Evolutionary conservation across 1,139 yeast genomes (phyloP).

Genomic region (Saccharomyces hybrid): DNA sequence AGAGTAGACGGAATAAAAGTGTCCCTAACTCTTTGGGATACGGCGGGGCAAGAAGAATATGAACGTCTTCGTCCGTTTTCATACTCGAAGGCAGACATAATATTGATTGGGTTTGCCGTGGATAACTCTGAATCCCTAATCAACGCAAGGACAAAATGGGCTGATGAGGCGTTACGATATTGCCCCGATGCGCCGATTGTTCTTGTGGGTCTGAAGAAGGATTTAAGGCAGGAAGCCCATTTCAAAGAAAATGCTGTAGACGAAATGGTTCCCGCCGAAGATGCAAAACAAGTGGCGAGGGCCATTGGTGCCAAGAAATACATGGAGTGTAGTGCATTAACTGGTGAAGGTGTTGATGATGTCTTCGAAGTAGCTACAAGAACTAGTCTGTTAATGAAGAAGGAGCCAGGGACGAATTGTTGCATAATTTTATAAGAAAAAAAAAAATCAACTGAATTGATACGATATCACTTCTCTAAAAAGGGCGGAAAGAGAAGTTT

Average conservation of each 20-base stretch:
- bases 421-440: slow-evolving; percentile 32
- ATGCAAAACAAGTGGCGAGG: slow-evolving; percentile 53
- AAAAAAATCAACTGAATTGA: background rate
- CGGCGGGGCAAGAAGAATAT: slow-evolving; percentile 93
- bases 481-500: background rate
- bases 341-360: slow-evolving; percentile 78
- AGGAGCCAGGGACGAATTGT: slow-evolving; percentile 38
- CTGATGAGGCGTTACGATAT: slow-evolving; percentile 56
- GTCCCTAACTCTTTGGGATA: slow-evolving; percentile 87
- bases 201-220: slow-evolving; percentile 64
- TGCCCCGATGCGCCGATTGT: slow-evolving; percentile 62
- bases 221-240: slow-evolving; percentile 39
- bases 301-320: slow-evolving; percentile 63
- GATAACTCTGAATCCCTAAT: slow-evolving; percentile 62
- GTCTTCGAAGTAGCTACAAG: slow-evolving; percentile 72
- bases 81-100: slow-evolving; percentile 67
- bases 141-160: slow-evolving; percentile 67
- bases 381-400: slow-evolving; percentile 46
- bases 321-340: slow-evolving; percentile 66
- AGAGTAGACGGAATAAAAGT: slow-evolving; percentile 89
- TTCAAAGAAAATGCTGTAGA: slow-evolving; percentile 26
- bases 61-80: slow-evolving; percentile 67
- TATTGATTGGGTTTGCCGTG: slow-evolving; percentile 63
- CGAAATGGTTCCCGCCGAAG: slow-evolving; percentile 43
- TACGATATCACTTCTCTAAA: background rate